Percentiles rank a stretch among this genome's conserved stretches.
Conservation (phyloP, 768 basidiomycete genomes). For the Naganishia antarctica region DNA sequence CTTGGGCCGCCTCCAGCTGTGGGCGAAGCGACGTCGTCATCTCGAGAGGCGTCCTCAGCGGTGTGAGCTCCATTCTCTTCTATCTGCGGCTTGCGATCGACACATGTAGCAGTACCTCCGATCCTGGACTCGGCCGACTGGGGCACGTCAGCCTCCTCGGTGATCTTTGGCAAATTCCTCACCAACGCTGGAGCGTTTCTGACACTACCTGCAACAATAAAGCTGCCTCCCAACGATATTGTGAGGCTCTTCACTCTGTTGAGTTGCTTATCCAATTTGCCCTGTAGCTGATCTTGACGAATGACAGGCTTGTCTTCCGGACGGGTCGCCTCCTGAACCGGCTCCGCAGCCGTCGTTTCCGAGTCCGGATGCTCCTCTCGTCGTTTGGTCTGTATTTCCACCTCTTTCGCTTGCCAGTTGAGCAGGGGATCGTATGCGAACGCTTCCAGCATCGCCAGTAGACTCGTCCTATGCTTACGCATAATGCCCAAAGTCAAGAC, state of each 20-base stretch:
- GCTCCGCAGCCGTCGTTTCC: neutral
- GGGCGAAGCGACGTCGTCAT: neutral
- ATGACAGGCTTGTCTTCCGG: slow-evolving; percentile 5
- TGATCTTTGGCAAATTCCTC: neutral
- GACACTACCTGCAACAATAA: slow-evolving; percentile 23
- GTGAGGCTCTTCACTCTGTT: neutral
- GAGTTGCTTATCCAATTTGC: slow-evolving; percentile 8
- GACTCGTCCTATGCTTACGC: slow-evolving; percentile 45
- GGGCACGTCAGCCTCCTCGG: neutral
- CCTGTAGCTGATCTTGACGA: slow-evolving; percentile 10
- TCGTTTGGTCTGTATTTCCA: slow-evolving; percentile 9
- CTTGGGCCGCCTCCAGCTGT: neutral
- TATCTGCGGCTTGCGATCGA: neutral
- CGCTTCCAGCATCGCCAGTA: slow-evolving; percentile 50
- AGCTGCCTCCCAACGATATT: slow-evolving; percentile 20
- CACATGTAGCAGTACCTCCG: neutral
- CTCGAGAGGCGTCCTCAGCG: neutral
- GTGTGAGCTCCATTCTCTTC: neutral
- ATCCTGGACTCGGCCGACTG: neutral
- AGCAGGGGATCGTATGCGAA: slow-evolving; percentile 51
- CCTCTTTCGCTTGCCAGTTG: slow-evolving; percentile 37
- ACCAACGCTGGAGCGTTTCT: neutral
- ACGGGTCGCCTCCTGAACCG: neutral
- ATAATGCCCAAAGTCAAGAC: slow-evolving; percentile 47
- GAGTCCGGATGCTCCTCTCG: neutral